Base-by-base conservation (phyloP, 768 basidiomycete genomes). In the Pulveroboletus sp. region DNA sequence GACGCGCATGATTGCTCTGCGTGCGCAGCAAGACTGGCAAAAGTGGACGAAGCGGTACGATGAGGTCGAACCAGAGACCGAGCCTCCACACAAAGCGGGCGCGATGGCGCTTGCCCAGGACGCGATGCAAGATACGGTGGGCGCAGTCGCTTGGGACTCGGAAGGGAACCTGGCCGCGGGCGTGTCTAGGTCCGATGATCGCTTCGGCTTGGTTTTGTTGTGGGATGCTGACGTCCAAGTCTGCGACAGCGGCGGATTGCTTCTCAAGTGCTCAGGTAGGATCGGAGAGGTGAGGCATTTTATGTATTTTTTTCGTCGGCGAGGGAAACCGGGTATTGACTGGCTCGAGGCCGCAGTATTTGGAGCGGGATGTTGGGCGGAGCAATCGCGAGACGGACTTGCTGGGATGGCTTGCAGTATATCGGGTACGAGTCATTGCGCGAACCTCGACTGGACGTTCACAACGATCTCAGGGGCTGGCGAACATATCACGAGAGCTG, bases 331-430 rank as follows among this genome's bases (percentile, higher is more conserved):
- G 29, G n/a, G 11, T 29, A 22, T 53, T 51, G 40, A 43, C 27
- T 13, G 48, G 20, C 13, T 41, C 26, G 51, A 86, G 86, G 88
- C 87, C 4, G 83, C 85, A 2, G 58, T 80, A 6, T 87, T 76
- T 54, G 87, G 87, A 16, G 80, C 87, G 11, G 87, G 88, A 31
- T 89, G 88, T 50, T 90, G 86, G 86, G 85, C 85, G 1, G 71
- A 78, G 48, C 65, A 65, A 26, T 58, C 56, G 13, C 45, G 19
- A 4, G 50, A 61, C 42, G 50, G 58, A 39, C 40, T 30, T 42
- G 19, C 59, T 13, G 73, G 76, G 20, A 70, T 83, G 53, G 82
- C 85, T 19, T 89, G 85, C 54, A 89, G 88, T 50, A 74, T 89
- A 23, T 87, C 86, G 48, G 85, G 64, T 53, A 40, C 40, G 23